Base-by-base conservation (phyloP, 768 basidiomycete species). In the Macrocybe gigantea region DNA sequence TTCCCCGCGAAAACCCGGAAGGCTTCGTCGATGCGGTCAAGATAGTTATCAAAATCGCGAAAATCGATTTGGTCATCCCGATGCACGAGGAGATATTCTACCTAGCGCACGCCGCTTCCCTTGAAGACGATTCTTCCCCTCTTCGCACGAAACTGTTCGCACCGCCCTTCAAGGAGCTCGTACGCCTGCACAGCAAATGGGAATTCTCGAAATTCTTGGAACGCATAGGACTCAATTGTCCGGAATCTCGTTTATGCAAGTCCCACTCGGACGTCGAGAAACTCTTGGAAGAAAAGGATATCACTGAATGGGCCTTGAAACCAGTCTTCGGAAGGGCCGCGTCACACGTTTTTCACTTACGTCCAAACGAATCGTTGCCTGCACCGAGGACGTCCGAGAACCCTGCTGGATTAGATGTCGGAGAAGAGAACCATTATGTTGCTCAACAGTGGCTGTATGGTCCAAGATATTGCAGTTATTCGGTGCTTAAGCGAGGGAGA, bases 161-260 rank as follows among this genome's bases (percentile, higher is more conserved):
- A 1, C 55, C 56, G 8, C 45, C 50, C 22, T 55, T 57, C 47
- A 45, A 50, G 39, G 51, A 47, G 6, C 45, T 59, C 3, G 33
- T 59, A 11, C 47, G 42, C 5, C 49, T 59, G 30, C 58, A 59
- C 33, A 57, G 45, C 49, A 59, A 56, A 44, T 59, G 58, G 56
- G 51, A 59, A 33, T 57, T 59, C 35, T 45, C 50, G 30, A 49
- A 43, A 41, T 53, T 53, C 41, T 40, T 57, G 10, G 10, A 9
- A 7, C 30, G 38, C 2, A 43, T 49, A n/a, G 38, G 49, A 7
- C 48, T 59, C 8, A 47, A 53, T 29, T 36, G 41, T 11, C 55
- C 55, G 13, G 33, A 42, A 11, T 43, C 57, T n/a, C 22, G 29
- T 7, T 46, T 56, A 9, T 56, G 55, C 45, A 47, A 38, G 39